Conservation (phyloP, 345 rosid genomes). For the Salix purpurea region DNA sequence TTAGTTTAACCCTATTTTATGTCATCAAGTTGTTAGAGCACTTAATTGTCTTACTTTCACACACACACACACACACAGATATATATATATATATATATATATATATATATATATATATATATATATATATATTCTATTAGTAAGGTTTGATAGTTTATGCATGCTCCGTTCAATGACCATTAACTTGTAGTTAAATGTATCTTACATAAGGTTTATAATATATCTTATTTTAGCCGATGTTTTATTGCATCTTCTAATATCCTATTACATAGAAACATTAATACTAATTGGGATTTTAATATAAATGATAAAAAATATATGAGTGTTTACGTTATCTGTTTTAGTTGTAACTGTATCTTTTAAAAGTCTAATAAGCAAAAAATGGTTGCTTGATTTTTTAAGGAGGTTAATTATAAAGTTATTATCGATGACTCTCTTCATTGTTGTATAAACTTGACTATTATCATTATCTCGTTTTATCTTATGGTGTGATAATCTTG, state of each 20-base stretch:
- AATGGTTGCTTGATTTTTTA: neutral
- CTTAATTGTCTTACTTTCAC: neutral
- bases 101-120: no score
- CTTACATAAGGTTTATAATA: neutral
- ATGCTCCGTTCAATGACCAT: neutral
- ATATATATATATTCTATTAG: no score
- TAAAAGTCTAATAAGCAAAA: neutral
- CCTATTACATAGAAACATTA: neutral
- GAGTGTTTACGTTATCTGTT: neutral
- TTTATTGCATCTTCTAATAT: neutral
- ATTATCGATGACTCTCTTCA: neutral
- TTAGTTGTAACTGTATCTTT: neutral
- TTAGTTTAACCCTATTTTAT: neutral
- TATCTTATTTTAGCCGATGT: neutral
- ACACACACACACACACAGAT: neutral
- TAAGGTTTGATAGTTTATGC: neutral
- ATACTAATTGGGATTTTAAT: neutral
- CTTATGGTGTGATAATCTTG: no score
- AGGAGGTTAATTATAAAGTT: neutral
- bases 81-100: no score
- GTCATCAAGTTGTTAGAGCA: neutral
- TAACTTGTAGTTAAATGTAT: neutral
- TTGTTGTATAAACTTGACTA: neutral
- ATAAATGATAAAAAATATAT: neutral
- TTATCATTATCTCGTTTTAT: no score